Percentiles rank a stretch among this genome's conserved stretches.
phyloP scores from a whole-genome alignment of 345 rosid genomes.

The Linum usitatissimum region DNA sequence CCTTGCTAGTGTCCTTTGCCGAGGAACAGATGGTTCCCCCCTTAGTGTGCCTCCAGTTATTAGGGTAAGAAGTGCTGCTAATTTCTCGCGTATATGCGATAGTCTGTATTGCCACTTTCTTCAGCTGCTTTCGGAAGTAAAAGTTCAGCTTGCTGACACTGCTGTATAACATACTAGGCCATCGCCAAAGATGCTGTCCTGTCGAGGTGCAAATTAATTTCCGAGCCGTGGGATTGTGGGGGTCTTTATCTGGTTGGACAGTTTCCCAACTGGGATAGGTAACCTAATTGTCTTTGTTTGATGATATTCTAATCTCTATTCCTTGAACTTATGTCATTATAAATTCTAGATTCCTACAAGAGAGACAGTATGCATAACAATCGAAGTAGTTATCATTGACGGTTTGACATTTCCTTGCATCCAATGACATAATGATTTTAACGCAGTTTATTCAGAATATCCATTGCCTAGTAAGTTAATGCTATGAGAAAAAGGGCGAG shows the following conservation, averaged over 20 bases:
- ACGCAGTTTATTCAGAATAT: too few species aligned
- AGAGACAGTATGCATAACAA: neutral
- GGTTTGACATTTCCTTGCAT: too few species aligned
- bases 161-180: constrained; percentile 39
- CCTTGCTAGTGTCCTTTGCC: constrained; percentile 90
- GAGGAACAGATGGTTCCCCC: constrained; percentile 84
- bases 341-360: neutral
- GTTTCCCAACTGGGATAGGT: constrained; percentile 98
- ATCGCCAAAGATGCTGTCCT: constrained; percentile 71
- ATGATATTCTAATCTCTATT: neutral
- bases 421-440: too few species aligned
- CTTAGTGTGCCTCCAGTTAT: constrained; percentile 71
- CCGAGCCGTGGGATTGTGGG: constrained; percentile 99
- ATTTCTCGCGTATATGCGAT: neutral
- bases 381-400: too few species aligned
- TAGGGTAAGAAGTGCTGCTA: constrained; percentile 36
- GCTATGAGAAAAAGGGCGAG: too few species aligned
- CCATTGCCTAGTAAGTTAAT: too few species aligned
- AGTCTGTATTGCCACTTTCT: neutral
- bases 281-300: neutral
- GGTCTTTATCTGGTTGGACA: constrained; percentile 89
- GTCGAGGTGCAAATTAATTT: constrained; percentile 81
- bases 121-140: neutral
- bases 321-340: neutral
- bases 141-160: constrained; percentile 4